Base-by-base conservation (phyloP, 2,329 filamentous ascomycete species). In the Stachybotrys elegans region DNA sequence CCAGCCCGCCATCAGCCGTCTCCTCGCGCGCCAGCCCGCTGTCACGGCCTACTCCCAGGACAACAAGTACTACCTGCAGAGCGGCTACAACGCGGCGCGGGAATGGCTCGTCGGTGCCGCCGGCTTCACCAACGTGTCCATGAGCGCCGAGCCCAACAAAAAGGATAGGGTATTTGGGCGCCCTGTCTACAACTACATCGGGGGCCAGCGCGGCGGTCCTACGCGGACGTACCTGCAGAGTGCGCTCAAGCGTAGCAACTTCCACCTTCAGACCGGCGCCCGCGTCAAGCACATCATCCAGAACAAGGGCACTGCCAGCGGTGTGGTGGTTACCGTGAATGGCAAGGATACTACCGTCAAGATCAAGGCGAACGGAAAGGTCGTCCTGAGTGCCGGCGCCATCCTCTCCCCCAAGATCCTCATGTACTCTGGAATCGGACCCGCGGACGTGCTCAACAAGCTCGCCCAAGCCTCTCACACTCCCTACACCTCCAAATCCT, bases 91-190 rank as follows among this genome's bases (percentile, higher is more conserved):
- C 2, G 71, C 66, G 8, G 70, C 69, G 0, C 69, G 60, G 47
- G 58, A 69, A 27, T 78, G 74, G 73, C 58, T 79, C 4, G 73
- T 79, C 5, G 63, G 69, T 8, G 63, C 61, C 27, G 70, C 72
- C 14, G 70, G 70, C 8, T 76, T 70, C 47, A 56, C 62, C 5
- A 63, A 77, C 11, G 69, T 76, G 4, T 63, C 66, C 13, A 63
- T 78, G 46, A 75, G 75, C 25, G 65, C 66, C 2, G 52, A 60
- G 5, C 65, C 71, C 1, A 55, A 73, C 47, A 55, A 69, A 17
- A 77, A 77, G 55, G 63, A 62, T 9, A 62, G 60, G 38, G 72
- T 73, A 0, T 78, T 76, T 40, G 72, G 73, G 4, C 62, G 71
- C 19, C 68, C 74, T 0, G 61, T 67, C 1, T 77, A 67, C 52